Evolutionary conservation across 2,329 filamentous ascomycete species (phyloP).

Genomic region (Claviceps purpurea): DNA sequence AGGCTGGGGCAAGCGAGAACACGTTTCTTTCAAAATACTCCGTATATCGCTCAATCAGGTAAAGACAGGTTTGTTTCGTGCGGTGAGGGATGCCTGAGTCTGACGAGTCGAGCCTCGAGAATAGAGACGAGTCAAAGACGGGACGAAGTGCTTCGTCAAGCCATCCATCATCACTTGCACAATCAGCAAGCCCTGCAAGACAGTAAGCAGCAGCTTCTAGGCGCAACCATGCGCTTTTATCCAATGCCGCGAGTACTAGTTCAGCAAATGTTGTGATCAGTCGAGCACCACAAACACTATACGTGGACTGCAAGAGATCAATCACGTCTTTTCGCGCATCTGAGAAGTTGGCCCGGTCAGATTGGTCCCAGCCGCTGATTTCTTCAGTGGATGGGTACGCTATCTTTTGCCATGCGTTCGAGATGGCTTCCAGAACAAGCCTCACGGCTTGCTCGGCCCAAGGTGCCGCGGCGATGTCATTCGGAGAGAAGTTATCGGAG

Average conservation of each 20-base stretch:
- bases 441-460: slow-evolving; percentile 48
- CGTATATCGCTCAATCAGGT: slow-evolving; percentile 58
- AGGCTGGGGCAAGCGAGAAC: slow-evolving; percentile 51
- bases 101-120: slow-evolving; percentile 38
- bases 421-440: slow-evolving; percentile 50
- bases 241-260: slow-evolving; percentile 36
- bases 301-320: slow-evolving; percentile 63
- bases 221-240: slow-evolving; percentile 39
- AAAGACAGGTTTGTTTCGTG: slow-evolving; percentile 54
- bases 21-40: slow-evolving; percentile 63
- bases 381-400: slow-evolving; percentile 47
- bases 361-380: slow-evolving; percentile 54
- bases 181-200: slow-evolving; percentile 54
- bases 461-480: slow-evolving; percentile 27
- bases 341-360: slow-evolving; percentile 52
- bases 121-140: slow-evolving; percentile 48
- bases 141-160: slow-evolving; percentile 45
- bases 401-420: slow-evolving; percentile 55
- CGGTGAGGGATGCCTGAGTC: slow-evolving; percentile 43
- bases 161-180: slow-evolving; percentile 40
- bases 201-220: slow-evolving; percentile 50
- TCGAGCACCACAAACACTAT: slow-evolving; percentile 42
- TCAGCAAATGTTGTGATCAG: slow-evolving; percentile 45
- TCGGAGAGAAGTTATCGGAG: slow-evolving; percentile 42
- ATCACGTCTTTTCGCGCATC: slow-evolving; percentile 68